Evolutionary conservation across 768 basidiomycete species (phyloP).

Genomic region (Pulveroboletus sp.): DNA sequence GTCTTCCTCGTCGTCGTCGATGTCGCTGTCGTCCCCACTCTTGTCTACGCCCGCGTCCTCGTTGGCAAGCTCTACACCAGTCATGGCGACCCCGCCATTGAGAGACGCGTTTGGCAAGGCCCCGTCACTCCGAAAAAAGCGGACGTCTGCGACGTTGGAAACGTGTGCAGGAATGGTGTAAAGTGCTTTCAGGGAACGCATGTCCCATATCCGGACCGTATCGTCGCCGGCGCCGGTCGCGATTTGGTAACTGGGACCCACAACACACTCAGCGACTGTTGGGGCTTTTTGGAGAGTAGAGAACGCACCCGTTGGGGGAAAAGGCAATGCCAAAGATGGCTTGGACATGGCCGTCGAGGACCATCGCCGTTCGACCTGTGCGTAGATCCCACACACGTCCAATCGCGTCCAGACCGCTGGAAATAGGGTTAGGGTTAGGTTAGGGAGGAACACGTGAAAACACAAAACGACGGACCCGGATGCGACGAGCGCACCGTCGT

Average conservation of each 20-base stretch:
- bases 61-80: conserved; percentile 35
- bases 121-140: conserved; percentile 80
- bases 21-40: conserved; percentile 23
- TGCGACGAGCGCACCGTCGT: conserved; percentile 87
- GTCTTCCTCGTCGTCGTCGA: conserved; percentile 34
- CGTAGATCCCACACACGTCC: conserved; percentile 97
- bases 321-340: conserved; percentile 89
- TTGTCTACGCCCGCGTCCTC: conserved; percentile 29
- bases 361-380: conserved; percentile 95
- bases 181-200: conserved; percentile 85
- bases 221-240: conserved; percentile 97
- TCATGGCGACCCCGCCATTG: conserved; percentile 48
- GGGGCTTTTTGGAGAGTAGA: neutral
- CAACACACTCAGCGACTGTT: conserved; percentile 8
- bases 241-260: conserved; percentile 76
- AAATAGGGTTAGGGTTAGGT: conserved; percentile 1
- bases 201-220: conserved; percentile 98
- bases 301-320: conserved; percentile 87
- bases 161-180: conserved; percentile 97
- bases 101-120: conserved; percentile 37
- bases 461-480: conserved; percentile 64
- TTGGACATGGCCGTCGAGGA: conserved; percentile 94
- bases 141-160: conserved; percentile 91
- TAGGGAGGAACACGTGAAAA: neutral
- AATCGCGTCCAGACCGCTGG: conserved; percentile 91